phyloP scores from a whole-genome alignment of 495 filamentous ascomycete genomes.

The Neurospora pannonica region DNA sequence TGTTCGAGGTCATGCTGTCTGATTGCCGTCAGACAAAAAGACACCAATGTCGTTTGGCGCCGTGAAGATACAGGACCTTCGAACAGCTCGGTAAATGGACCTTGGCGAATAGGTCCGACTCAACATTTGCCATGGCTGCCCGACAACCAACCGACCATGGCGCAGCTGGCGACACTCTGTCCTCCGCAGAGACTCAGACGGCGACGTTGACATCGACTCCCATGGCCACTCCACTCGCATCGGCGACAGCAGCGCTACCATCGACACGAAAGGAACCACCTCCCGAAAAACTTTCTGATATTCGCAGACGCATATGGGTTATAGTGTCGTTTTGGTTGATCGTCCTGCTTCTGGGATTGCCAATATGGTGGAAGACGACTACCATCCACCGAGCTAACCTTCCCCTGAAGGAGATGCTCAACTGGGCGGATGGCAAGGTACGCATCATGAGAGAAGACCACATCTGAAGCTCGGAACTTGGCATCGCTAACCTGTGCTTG shows the following conservation, averaged over 20 bases:
- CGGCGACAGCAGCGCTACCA: background rate
- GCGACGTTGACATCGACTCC: background rate
- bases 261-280: constrained; percentile 46
- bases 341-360: constrained; percentile 74
- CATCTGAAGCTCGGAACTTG: background rate
- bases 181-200: background rate
- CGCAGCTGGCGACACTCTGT: background rate
- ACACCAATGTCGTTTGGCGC: background rate
- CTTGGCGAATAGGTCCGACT: background rate
- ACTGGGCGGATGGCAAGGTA: constrained; percentile 91
- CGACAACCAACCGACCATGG: constrained; percentile 13
- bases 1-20: background rate
- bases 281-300: constrained; percentile 61
- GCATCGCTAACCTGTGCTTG: background rate
- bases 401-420: constrained; percentile 77
- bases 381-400: constrained; percentile 82
- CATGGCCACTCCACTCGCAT: background rate
- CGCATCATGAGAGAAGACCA: constrained; percentile 5
- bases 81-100: background rate
- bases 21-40: background rate
- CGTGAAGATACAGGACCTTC: background rate
- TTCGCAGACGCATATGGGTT: constrained; percentile 58
- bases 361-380: constrained; percentile 97
- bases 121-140: constrained; percentile 19
- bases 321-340: constrained; percentile 88